These are phyloP conservation scores for Aspergillus nidulans DNA, from an alignment of 495 filamentous ascomycete species.

Conservation along the genomic window DNA sequence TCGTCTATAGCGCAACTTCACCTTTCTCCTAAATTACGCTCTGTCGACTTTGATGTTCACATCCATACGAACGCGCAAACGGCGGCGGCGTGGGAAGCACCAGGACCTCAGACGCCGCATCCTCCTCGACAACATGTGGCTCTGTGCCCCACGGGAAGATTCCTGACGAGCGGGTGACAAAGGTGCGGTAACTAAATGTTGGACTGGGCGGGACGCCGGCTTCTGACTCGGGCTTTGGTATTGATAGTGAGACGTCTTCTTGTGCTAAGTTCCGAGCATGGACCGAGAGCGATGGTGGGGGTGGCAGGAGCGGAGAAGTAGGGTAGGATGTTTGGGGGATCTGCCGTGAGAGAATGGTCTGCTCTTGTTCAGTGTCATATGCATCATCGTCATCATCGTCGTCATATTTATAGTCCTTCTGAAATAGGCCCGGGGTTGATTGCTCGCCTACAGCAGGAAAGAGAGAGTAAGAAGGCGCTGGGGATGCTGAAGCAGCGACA, in stretches of 20 bases:
- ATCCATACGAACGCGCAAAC: background rate
- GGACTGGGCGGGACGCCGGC: background rate
- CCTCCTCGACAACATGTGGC: background rate
- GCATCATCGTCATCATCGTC: background rate
- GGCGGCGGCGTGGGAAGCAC: conserved; percentile 9
- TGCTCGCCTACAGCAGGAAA: background rate
- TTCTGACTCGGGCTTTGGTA: background rate
- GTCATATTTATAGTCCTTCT: background rate
- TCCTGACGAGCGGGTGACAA: conserved; percentile 6
- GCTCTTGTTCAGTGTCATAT: background rate
- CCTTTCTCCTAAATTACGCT: background rate
- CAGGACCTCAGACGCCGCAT: conserved; percentile 5
- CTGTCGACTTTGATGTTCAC: background rate
- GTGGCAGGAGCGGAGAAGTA: conserved; percentile 6
- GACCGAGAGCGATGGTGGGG: background rate
- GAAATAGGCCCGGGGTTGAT: background rate
- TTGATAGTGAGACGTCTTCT: background rate
- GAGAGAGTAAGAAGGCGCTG: background rate
- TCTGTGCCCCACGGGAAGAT: conserved; percentile 4
- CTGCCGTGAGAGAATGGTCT: background rate
- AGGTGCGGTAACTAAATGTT: background rate
- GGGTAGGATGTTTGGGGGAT: background rate
- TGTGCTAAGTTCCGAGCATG: background rate
- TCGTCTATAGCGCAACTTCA: background rate
- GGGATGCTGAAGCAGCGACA: background rate